Percentiles rank a stretch among this genome's conserved stretches.
These are phyloP conservation scores for Alnus glutinosa DNA, from an alignment of 306 rosid species.

Conservation along the genomic window DNA sequence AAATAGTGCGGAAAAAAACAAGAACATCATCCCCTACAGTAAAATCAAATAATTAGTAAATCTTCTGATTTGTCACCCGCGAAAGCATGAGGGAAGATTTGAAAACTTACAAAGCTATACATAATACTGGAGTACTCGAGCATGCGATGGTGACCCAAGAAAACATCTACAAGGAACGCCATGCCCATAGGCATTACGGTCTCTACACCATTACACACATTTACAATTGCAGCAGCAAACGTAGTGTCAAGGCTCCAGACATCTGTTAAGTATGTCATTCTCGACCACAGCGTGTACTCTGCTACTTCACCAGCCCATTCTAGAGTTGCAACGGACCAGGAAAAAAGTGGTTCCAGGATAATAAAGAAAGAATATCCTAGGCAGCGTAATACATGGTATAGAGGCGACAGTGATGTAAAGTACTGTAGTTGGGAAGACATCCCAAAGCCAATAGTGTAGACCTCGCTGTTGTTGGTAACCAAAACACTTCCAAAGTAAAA, in stretches of 20 bases:
- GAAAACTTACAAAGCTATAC: conserved; percentile 24
- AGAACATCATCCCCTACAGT: conserved; percentile 13
- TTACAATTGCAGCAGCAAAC: conserved; percentile 29
- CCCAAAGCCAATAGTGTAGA: no score
- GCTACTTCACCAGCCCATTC: conserved; percentile 15
- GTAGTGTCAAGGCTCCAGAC: conserved; percentile 23
- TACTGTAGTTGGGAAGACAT: no score
- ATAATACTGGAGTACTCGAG: conserved; percentile 21
- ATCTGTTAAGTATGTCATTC: conserved; percentile 20
- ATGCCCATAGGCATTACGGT: conserved; percentile 20
- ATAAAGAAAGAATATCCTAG: not conserved
- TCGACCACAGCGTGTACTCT: not conserved
- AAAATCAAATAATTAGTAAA: conserved; percentile 5
- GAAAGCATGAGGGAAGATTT: not conserved
- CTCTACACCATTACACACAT: conserved; percentile 12
- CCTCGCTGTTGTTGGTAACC: no score
- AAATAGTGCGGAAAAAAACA: no score
- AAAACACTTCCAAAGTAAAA: no score
- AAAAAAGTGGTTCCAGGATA: not conserved
- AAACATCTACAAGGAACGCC: conserved; percentile 26
- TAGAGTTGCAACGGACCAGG: not conserved
- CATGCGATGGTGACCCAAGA: conserved; percentile 25
- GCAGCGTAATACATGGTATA: not conserved
- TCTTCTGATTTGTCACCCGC: not conserved
- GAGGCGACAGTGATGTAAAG: no score